These are phyloP conservation scores for Lactarius vividus DNA, from an alignment of 768 basidiomycete species.

Conservation along the genomic window DNA sequence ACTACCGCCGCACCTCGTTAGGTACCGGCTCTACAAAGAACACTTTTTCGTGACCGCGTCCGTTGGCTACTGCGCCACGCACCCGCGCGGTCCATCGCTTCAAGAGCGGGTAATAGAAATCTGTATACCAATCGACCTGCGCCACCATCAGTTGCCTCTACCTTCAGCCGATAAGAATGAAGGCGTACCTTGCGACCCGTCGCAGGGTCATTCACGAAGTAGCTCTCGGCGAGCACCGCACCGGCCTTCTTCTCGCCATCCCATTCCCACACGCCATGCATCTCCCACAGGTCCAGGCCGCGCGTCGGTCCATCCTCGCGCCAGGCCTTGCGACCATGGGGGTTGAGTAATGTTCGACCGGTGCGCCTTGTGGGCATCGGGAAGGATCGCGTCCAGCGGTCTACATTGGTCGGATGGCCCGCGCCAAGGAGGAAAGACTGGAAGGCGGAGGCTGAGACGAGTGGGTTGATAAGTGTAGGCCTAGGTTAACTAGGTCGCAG, in stretches of 20 bases:
- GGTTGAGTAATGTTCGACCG: conserved; percentile 57
- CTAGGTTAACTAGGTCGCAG: not conserved
- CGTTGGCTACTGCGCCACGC: conserved; percentile 35
- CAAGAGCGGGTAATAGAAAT: conserved; percentile 80
- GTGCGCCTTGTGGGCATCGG: conserved; percentile 80
- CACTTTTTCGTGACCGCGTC: conserved; percentile 50
- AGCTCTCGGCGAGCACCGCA: conserved; percentile 78
- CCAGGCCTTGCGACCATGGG: conserved; percentile 63
- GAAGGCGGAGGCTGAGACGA: conserved; percentile 64
- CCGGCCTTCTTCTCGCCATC: conserved; percentile 60
- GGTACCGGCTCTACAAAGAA: conserved; percentile 86
- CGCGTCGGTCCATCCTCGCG: conserved; percentile 65
- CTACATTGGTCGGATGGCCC: conserved; percentile 78
- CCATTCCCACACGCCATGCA: conserved; percentile 95
- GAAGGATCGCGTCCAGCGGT: conserved; percentile 80
- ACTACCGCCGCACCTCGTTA: conserved; percentile 66
- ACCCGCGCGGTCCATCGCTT: conserved; percentile 65
- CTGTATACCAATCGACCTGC: conserved; percentile 82
- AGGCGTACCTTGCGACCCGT: conserved; percentile 56
- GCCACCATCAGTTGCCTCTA: not conserved
- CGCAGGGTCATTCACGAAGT: conserved; percentile 71
- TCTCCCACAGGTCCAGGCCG: conserved; percentile 80
- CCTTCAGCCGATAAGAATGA: not conserved
- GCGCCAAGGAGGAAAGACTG: conserved; percentile 92
- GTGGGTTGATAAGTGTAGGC: not conserved